Evolutionary conservation across 306 rosid genomes (phyloP), one percentile per base, ranked within the genome.

Genomic region (Fagus crenata): DNA sequence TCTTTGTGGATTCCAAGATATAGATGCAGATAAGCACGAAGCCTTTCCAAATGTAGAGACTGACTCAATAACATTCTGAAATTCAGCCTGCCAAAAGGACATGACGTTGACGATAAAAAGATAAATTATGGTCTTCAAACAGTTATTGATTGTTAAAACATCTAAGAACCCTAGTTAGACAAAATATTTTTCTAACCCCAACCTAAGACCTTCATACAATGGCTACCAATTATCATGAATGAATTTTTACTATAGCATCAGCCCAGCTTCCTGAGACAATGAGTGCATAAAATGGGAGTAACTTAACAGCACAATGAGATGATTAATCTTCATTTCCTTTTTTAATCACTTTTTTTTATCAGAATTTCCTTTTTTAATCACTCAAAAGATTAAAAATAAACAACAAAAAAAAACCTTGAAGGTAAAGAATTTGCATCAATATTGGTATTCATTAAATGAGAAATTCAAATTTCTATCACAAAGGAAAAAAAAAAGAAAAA

Each of bases 41-140:
- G 92, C 88, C 74, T 89, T 89, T 59, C 93, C 93, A 78, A 89
- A 78, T 32, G 91, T 72, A 83, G 91, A 89, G 63, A 92, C 89
- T 12, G 97, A 89, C 56, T 92, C 97, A 53, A 84, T 88, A 73
- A 89, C 93, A 85, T 92, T 95, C 78, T 90, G 97, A 85, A 92
- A 90, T 84, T 95, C 97, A 53, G 97, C 99, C 99, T 95, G 84
- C 75, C 78, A 73, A 67, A 76, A 77, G 69, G 28, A 41, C 28
- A 59, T 7, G 32, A 67, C 3, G 33, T 39, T 39, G 51, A 73
- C 18, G 51, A 78, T 64, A 8, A 49, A 14, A 76, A 13, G 22
- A 61, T 72, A 49, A 18, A 42, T 12, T 4, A 18, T 3, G 2
- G 40, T 17, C 71, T 67, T 37, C 49, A 67, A 39, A 67, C 5